Conservation (phyloP, 2,329 filamentous ascomycete species). For the Colletotrichum sp. region DNA sequence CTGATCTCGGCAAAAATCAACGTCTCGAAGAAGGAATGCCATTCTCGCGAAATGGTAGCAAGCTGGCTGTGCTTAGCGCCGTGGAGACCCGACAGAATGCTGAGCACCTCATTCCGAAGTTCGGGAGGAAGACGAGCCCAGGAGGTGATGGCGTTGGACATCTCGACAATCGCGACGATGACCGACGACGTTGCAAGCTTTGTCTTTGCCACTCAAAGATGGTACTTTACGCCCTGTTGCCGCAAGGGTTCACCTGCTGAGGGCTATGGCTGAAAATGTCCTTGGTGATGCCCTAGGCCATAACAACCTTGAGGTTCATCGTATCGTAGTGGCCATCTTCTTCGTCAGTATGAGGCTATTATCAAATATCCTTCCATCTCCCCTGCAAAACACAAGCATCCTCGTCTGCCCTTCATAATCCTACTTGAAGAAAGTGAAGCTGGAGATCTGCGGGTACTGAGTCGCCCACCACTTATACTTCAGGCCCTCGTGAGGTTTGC, state of each 20-base stretch:
- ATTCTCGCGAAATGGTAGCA: conserved; percentile 24
- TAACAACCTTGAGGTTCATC: background rate
- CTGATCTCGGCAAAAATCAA: conserved; percentile 30
- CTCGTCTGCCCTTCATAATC: background rate
- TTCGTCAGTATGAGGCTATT: background rate
- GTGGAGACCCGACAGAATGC: conserved; percentile 19
- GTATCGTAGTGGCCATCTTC: background rate
- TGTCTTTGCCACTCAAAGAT: too few species aligned
- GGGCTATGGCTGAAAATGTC: background rate
- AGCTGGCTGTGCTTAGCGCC: conserved; percentile 23
- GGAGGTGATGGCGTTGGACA: conserved; percentile 16
- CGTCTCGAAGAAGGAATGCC: conserved; percentile 28
- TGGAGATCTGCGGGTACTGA: background rate
- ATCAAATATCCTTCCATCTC: too few species aligned
- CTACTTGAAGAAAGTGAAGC: background rate
- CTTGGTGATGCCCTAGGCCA: background rate
- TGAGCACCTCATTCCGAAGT: conserved; percentile 22
- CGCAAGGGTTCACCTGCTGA: background rate
- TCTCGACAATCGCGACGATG: background rate
- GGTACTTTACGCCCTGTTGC: background rate
- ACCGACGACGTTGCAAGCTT: background rate
- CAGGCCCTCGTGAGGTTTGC: background rate
- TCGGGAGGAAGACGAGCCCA: conserved; percentile 22
- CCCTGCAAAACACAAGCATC: background rate
- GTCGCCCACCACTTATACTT: too few species aligned